These are phyloP conservation scores for Microthlaspi erraticum DNA, from an alignment of 345 rosid genomes.

Conservation along the genomic window DNA sequence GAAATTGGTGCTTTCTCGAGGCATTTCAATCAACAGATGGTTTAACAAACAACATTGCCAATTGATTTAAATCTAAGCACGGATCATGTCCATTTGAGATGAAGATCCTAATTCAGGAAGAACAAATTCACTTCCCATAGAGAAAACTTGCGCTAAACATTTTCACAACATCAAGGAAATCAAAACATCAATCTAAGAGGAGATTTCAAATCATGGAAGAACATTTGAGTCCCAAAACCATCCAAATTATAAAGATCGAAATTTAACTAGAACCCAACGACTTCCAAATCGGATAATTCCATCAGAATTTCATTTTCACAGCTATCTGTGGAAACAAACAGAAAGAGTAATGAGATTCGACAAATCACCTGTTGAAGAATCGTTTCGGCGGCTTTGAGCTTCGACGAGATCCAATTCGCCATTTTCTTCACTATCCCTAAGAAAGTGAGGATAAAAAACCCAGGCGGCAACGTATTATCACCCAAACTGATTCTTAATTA, in stretches of 20 bases:
- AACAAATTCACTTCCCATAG: not conserved
- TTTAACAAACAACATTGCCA: conserved; percentile 4
- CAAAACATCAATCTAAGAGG: not conserved
- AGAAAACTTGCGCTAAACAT: not conserved
- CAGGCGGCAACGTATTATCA: conserved; percentile 15
- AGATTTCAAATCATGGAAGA: conserved; percentile 2
- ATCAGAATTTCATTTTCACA: not conserved
- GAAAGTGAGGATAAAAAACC: not conserved
- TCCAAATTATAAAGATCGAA: conserved; percentile 8
- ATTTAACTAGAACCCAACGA: conserved; percentile 1
- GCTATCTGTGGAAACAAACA: conserved; percentile 18
- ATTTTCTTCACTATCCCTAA: conserved; percentile 41
- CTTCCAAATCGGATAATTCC: conserved; percentile 8
- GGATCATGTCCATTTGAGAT: not conserved
- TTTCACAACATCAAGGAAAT: conserved; percentile 3
- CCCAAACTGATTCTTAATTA: conserved; percentile 18
- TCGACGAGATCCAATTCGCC: conserved; percentile 95
- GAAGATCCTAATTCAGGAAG: conserved; percentile 12
- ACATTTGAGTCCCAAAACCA: not conserved
- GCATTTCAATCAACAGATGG: not conserved
- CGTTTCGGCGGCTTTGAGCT: conserved; percentile 91
- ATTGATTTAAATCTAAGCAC: not conserved
- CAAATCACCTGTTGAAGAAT: conserved; percentile 72
- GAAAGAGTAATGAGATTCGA: conserved; percentile 16
- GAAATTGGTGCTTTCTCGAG: not conserved